Conservation (phyloP, 2,329 filamentous ascomycete species). For the Clonostachys rhizophaga region DNA sequence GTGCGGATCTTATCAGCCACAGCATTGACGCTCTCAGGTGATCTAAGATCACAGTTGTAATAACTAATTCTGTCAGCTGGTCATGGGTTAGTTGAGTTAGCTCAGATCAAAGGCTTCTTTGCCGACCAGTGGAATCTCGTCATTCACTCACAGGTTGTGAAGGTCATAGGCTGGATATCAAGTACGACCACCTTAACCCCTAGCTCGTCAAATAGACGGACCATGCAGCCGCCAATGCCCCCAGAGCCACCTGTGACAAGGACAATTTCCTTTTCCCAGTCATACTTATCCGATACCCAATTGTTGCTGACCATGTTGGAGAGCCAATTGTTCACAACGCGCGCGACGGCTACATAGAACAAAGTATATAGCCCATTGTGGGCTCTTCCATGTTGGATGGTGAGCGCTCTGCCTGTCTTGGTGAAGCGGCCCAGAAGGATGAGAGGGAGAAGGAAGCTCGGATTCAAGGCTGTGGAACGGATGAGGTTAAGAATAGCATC, state of each 20-base stretch:
- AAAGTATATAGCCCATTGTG: conserved; percentile 39
- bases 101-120: not conserved
- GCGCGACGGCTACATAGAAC: conserved; percentile 19
- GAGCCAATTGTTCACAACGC: conserved; percentile 18
- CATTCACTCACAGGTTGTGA: conserved; percentile 36
- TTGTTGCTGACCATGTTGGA: conserved; percentile 27
- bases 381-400: conserved; percentile 43
- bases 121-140: not conserved
- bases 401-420: conserved; percentile 50
- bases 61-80: conserved; percentile 50
- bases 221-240: conserved; percentile 67
- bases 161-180: conserved; percentile 61
- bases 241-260: conserved; percentile 71
- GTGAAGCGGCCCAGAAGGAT: conserved; percentile 60
- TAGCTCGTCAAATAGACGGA: conserved; percentile 58
- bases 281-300: conserved; percentile 38
- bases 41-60: conserved; percentile 68
- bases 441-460: conserved; percentile 58
- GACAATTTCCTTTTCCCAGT: conserved; percentile 66
- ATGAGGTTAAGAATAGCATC: conserved; percentile 57
- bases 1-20: conserved; percentile 48
- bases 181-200: conserved; percentile 66
- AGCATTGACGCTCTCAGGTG: conserved; percentile 42
- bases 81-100: no score
- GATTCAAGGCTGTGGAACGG: conserved; percentile 58